These are phyloP conservation scores for Orobanche coerulescens DNA, from an alignment of 257 asterid genomes.

Conservation along the genomic window DNA sequence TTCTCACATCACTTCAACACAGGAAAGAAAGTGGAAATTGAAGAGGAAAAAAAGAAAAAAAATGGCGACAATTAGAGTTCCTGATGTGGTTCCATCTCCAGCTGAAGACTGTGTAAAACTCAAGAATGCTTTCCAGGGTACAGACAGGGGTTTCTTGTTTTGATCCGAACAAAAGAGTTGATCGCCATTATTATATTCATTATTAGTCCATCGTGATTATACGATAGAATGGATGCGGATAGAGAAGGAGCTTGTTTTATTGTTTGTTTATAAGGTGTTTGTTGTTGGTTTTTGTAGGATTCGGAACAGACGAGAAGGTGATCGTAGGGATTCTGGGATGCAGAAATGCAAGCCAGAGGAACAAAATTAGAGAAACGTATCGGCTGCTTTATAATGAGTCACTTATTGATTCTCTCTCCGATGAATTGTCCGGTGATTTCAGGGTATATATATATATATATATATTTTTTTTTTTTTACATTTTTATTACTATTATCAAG, in stretches of 20 bases:
- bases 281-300: slow-evolving; percentile 38
- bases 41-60: neutral
- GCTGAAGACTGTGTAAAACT: slow-evolving; percentile 51
- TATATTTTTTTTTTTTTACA: neutral
- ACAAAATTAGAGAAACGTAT: slow-evolving; percentile 49
- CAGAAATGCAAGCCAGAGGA: slow-evolving; percentile 59
- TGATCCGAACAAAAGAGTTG: too few relatives aligned
- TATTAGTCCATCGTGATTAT: neutral
- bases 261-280: slow-evolving; percentile 16
- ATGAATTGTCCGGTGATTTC: slow-evolving; percentile 77
- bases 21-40: neutral
- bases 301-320: slow-evolving; percentile 65
- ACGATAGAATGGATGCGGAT: neutral
- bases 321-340: slow-evolving; percentile 52
- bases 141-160: neutral
- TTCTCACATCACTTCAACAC: neutral
- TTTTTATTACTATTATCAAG: too few relatives aligned
- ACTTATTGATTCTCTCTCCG: slow-evolving; percentile 39
- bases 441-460: slow-evolving; percentile 38
- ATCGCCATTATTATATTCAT: too few relatives aligned
- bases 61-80: slow-evolving; percentile 55
- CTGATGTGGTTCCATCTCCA: slow-evolving; percentile 58
- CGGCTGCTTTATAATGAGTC: slow-evolving; percentile 48
- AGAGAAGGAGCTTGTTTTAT: neutral
- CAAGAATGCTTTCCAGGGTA: slow-evolving; percentile 52